A percentile compares a stretch with the other conserved stretches of the same genome.
These are phyloP conservation scores for Centaurea solstitialis DNA, from an alignment of 129 eudicot species.

Conservation along the genomic window DNA sequence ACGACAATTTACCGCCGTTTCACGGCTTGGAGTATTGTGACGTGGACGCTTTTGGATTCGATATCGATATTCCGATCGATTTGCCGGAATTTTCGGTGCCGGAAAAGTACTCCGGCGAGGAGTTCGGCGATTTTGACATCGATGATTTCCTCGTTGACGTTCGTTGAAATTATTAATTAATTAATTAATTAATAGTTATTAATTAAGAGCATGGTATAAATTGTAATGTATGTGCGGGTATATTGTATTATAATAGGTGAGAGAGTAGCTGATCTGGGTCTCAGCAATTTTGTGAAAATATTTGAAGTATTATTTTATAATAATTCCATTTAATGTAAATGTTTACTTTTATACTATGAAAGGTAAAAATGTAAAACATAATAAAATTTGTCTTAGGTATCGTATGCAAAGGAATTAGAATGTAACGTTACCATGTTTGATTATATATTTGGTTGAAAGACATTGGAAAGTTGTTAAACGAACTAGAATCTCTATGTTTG, in stretches of 20 bases:
- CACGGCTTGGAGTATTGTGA: conserved; percentile 36
- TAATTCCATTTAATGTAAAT: background rate
- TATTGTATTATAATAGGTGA: conserved; percentile 23
- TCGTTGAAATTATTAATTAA: conserved; percentile 1
- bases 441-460: too few relatives aligned
- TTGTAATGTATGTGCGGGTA: conserved; percentile 17
- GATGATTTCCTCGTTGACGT: conserved; percentile 55
- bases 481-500: too few relatives aligned
- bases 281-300: conserved; percentile 37
- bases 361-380: too few relatives aligned
- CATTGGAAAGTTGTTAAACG: too few relatives aligned
- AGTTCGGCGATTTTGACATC: conserved; percentile 57
- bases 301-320: background rate
- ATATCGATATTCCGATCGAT: conserved; percentile 27
- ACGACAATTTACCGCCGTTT: conserved; percentile 45
- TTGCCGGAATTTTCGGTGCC: conserved; percentile 25
- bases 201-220: background rate
- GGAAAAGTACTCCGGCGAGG: conserved; percentile 30
- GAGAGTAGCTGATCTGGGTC: conserved; percentile 26
- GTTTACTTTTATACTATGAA: background rate
- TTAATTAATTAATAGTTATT: background rate
- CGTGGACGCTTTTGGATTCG: conserved; percentile 49
- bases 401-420: too few relatives aligned
- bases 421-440: too few relatives aligned
- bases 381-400: too few relatives aligned